A percentile compares a stretch with the other conserved stretches of the same genome.
phyloP scores from a whole-genome alignment of 2,329 filamentous ascomycete genomes.

The Aspergillus brunneoviolaceus region DNA sequence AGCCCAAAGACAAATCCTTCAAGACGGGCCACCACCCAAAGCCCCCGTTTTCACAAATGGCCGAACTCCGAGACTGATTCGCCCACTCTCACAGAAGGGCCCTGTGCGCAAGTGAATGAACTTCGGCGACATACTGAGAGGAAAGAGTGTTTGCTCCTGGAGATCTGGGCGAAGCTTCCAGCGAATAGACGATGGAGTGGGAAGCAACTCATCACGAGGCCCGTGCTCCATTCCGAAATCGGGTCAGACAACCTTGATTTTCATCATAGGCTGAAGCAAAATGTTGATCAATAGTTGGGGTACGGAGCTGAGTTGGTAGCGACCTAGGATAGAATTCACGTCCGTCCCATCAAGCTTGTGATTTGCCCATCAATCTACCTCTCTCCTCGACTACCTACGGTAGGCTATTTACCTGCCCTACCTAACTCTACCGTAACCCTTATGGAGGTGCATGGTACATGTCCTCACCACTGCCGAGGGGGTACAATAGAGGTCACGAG shows the following conservation, averaged over 20 bases:
- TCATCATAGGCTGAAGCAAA: not conserved
- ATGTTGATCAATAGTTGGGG: not conserved
- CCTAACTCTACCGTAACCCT: too few relatives aligned
- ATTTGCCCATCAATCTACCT: not conserved
- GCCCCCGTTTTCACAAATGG: not conserved
- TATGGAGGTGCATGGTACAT: not conserved
- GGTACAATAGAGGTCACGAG: not conserved
- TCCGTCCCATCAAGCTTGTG: not conserved
- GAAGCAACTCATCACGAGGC: constrained; percentile 6
- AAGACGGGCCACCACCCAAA: not conserved
- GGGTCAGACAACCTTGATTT: not conserved
- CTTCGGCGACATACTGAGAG: too few relatives aligned
- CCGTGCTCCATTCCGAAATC: constrained; percentile 2
- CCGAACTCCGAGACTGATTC: not conserved
- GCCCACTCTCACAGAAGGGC: too few relatives aligned
- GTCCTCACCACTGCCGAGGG: not conserved
- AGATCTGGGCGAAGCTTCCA: not conserved
- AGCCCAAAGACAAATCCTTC: too few relatives aligned
- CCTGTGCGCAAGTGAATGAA: too few relatives aligned
- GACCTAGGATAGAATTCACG: too few relatives aligned
- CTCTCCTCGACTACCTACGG: too few relatives aligned
- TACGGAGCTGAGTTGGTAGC: too few relatives aligned
- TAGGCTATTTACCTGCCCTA: too few relatives aligned
- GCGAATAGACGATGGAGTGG: constrained; percentile 1
- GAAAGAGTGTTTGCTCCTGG: not conserved